Conservation (phyloP, 495 filamentous ascomycete genomes). For the Copromyces sp. region DNA sequence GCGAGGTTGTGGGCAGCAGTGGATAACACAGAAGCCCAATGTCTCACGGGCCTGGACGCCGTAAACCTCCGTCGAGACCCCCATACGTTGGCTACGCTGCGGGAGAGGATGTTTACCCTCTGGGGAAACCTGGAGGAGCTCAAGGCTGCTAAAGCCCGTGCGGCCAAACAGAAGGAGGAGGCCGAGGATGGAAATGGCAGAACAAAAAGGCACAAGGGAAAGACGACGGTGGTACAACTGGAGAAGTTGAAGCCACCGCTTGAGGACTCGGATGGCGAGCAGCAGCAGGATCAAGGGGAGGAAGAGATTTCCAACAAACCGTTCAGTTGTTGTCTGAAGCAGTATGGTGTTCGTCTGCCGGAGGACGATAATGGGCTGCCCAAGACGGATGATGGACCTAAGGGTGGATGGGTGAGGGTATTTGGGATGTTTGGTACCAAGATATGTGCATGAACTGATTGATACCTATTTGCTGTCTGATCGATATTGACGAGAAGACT, state of each 20-base stretch:
- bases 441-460: slow-evolving; percentile 22
- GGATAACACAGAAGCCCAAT: slow-evolving; percentile 51
- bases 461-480: not conserved
- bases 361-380: slow-evolving; percentile 11
- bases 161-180: not conserved
- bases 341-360: slow-evolving; percentile 43
- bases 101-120: slow-evolving; percentile 64
- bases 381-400: slow-evolving; percentile 19
- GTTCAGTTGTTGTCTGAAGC: slow-evolving; percentile 51
- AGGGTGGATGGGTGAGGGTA: slow-evolving; percentile 36
- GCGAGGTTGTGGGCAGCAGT: slow-evolving; percentile 54
- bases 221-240: not conserved
- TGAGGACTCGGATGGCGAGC: slow-evolving; percentile 19
- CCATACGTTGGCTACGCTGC: slow-evolving; percentile 37
- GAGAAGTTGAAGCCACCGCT: slow-evolving; percentile 7
- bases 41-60: slow-evolving; percentile 56
- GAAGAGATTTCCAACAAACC: slow-evolving; percentile 32
- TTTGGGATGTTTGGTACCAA: slow-evolving; percentile 47
- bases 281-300: not conserved
- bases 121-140: slow-evolving; percentile 81
- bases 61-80: slow-evolving; percentile 49
- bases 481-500: not conserved
- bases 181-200: not conserved
- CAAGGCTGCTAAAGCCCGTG: slow-evolving; percentile 28
- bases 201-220: not conserved